Percentiles rank a stretch among this genome's conserved stretches.
Evolutionary conservation across 805 yeast genomes (phyloP).

Genomic region (Kuraishia borneana): DNA sequence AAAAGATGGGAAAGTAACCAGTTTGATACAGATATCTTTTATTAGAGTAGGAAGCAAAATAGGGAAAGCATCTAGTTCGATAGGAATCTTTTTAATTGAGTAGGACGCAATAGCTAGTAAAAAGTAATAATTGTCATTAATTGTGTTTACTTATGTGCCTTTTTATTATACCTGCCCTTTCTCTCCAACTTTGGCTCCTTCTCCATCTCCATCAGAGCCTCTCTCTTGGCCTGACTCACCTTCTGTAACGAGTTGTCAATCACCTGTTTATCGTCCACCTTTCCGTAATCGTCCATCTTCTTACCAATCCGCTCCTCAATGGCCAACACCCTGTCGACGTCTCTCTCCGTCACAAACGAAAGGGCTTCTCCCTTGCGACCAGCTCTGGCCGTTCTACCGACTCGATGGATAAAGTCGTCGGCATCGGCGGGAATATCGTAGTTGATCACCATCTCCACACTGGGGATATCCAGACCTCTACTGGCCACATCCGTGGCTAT

Average conservation of each 20-base stretch:
- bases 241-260: conserved; percentile 60
- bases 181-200: conserved; percentile 69
- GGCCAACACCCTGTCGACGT: conserved; percentile 67
- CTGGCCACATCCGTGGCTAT: conserved; percentile 96
- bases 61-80: too few species aligned
- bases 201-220: conserved; percentile 90
- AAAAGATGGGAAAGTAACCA: conserved; percentile 60
- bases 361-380: conserved; percentile 82
- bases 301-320: conserved; percentile 78
- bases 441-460: conserved; percentile 67
- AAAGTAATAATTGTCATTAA: too few species aligned
- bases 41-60: too few species aligned
- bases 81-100: too few species aligned
- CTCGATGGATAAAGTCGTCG: conserved; percentile 77
- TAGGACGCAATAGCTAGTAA: too few species aligned
- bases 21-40: too few species aligned
- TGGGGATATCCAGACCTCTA: conserved; percentile 77
- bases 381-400: conserved; percentile 97
- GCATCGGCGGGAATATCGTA: conserved; percentile 80
- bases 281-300: conserved; percentile 68
- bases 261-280: conserved; percentile 64
- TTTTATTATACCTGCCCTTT: neutral
- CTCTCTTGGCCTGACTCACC: conserved; percentile 78
- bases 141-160: neutral
- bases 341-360: conserved; percentile 77